Base-by-base conservation (phyloP, 345 rosid species). In the Kandelia obovata region DNA sequence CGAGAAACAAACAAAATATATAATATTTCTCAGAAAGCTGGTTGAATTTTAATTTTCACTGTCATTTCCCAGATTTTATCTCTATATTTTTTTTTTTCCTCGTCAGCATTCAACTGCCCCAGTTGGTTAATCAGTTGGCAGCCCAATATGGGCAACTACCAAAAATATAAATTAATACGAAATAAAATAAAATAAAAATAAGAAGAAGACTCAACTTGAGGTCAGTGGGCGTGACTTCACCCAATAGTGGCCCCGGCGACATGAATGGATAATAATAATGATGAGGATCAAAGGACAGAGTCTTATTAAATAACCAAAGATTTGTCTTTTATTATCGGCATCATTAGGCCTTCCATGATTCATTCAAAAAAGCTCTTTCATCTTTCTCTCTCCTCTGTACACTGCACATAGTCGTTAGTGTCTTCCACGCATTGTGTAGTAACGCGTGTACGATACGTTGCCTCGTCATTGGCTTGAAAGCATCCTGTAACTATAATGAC, bases 241-340 rank as follows among this genome's bases (percentile, higher is more conserved):
- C 17, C 17, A 52, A 61, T 62, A 5, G 7, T 4, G 16, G 60
- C 20, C 56, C 20, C 27, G 51, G 17, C 7, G 28, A 9, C 46
- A 3, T 30, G 64, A 1, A 61, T 19, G 11, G 30, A 28, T 28
- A 61, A 35, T 11, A 19, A 62, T 49, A 4, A 43, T 62, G 6
- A 23, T 46, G 28, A 43, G 0, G 49, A 3, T 3, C 15, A 4
- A 34, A 34, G 25, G 63, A 63, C 64, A 64, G 43, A 35, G 69
- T 31, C 9, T 31, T 19, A 13, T 49, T 4, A 60, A 78, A 80
- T 63, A 43, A 17, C 81, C 30, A 17, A 46, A 32, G 15, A 46
- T 53, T 73, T 43, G 78, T 76, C 73, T 61, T 64, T 67, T 78
- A 74, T 57, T 13, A 73, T 78, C 71, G 78, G 77, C 63, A 5